Evolutionary conservation across 768 basidiomycete genomes (phyloP), one percentile per base, ranked within the genome.

Genomic region (Artomyces pyxidatus): DNA sequence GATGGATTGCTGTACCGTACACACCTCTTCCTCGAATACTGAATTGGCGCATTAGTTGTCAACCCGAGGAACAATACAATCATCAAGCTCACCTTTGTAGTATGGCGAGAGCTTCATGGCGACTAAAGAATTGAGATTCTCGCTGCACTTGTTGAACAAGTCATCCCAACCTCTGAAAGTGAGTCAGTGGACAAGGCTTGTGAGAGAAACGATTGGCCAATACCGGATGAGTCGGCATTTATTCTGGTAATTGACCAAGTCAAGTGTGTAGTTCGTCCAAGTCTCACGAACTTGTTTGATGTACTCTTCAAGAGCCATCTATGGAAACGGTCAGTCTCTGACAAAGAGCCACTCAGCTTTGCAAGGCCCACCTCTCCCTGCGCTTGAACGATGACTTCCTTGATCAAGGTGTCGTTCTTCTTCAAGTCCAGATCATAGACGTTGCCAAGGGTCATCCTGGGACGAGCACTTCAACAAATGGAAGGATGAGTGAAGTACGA

Each of bases 41-140:
- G 48, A 2, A 49, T 11, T 51, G 29, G 38, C 30, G 6, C n/a
- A 44, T 38, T 42, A 46, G 48, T 41, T 7, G 22, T 29, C 12
- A 28, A 1, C n/a, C 42, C 40, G 28, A 51, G 58, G 30, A 52
- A 32, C 17, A 37, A 42, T 22, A 6, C 21, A 38, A 5, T 3
- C 7, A 8, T 1, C 11, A 40, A 4, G 4, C 71, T 42, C 22
- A 87, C 90, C 93, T 77, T 96, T 94, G 68, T 97, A 98, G 62
- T 98, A 97, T 0, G 96, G 96, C 7, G 96, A 99, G 25, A 96
- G 67, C 63, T 94, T 95, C 96, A 99, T 99, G 1, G 96, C 94
- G 3, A 82, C 81, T 35, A 99, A 75, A 1, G 95, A 97, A 62
- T 96, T 98, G 59, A 98, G 63, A 61, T 99, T 96, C 67, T 99